Evolutionary conservation across 345 rosid genomes (phyloP), one percentile per base, ranked within the genome.

Genomic region (Geranium brycei): DNA sequence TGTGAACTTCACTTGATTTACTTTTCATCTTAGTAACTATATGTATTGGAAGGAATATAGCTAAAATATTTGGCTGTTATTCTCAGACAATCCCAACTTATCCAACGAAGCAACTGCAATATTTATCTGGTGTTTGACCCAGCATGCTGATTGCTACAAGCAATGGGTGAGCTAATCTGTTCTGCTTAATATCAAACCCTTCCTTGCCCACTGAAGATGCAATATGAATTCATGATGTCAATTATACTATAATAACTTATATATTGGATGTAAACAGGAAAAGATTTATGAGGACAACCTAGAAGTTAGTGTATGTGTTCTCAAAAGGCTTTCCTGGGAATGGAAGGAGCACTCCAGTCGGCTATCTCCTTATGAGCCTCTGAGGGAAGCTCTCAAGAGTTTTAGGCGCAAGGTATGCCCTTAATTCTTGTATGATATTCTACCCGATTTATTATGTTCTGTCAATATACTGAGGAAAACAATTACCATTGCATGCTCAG

Each of bases 51-150:
- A 18, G 56, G 4, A 3, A 17, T 5, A 40, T 15, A 55, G 16
- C 57, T 30, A 40, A 31, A 10, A 41, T 31, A 2, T 66, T 58
- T 53, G 35, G 7, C 16, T 58, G 40, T 58, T 55, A 18, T 61
- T 57, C 17, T 67, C 74, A 82, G 89, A 80, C 40, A 17, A 63
- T 55, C 67, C 83, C 62, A 77, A 82, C 15, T 64, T 82, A 65
- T 80, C 83, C 17, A 73, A 30, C 61, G 85, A 84, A 80, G 81
- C 83, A 4, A 68, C 73, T 68, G 71, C 63, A 28, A 62, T 80
- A 75, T 76, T 78, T 23, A 73, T 82, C 19, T 82, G 86, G 89
- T 82, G 83, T 69, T 75, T 84, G 77, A 71, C 72, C 31, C 76
- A 78, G 65, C 80, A 77, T 64, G 67, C 66, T 60, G 86, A 84